These are phyloP conservation scores for Aegilops umbellulata DNA, from an alignment of 176 grass and related monocot species.

Conservation along the genomic window DNA sequence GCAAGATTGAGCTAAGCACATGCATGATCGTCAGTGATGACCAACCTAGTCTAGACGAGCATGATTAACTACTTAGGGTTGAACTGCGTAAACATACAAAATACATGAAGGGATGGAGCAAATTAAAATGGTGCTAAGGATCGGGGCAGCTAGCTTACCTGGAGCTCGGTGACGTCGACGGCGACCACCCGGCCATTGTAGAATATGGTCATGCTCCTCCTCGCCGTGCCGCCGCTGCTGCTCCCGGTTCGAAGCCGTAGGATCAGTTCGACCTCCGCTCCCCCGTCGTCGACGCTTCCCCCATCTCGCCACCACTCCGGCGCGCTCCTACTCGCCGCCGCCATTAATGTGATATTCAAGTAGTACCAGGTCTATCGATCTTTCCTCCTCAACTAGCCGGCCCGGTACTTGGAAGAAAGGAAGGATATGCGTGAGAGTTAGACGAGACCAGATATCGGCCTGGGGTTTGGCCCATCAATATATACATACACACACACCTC, in stretches of 20 bases:
- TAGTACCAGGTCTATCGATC: background rate
- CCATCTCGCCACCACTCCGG: background rate
- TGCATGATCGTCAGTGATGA: background rate
- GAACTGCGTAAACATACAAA: background rate
- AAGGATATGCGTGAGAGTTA: background rate
- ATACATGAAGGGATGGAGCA: background rate
- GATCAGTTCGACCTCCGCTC: constrained; percentile 37
- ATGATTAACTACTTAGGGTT: background rate
- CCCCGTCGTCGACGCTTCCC: too few relatives aligned
- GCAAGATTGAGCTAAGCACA: background rate
- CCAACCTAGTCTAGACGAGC: too few relatives aligned
- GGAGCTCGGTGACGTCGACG: constrained; percentile 63
- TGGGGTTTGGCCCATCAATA: background rate
- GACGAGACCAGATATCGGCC: background rate
- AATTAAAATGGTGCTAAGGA: background rate
- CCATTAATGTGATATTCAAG: constrained; percentile 10
- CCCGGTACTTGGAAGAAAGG: background rate
- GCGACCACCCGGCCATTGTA: constrained; percentile 60
- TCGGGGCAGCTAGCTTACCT: constrained; percentile 28
- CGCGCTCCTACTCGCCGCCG: background rate
- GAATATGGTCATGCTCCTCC: constrained; percentile 62
- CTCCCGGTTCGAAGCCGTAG: constrained; percentile 30
- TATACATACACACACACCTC: background rate
- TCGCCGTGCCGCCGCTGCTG: background rate
- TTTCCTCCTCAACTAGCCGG: background rate